Conservation (phyloP, 2,329 filamentous ascomycete genomes). For the Chrysosporium keratinophilum region DNA sequence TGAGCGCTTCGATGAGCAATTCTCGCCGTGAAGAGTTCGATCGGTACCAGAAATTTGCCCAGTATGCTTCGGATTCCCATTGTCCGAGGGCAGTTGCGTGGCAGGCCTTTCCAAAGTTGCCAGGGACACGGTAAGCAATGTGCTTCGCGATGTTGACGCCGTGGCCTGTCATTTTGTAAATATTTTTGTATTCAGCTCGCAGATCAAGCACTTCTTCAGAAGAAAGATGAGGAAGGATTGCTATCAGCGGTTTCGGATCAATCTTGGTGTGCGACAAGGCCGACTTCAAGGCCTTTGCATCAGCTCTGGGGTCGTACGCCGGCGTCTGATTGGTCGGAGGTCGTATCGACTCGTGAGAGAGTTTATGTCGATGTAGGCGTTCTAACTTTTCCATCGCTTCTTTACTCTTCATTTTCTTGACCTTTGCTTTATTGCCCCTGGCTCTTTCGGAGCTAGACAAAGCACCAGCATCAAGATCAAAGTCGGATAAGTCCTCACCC, state of each 20-base stretch:
- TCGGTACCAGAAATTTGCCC: slow-evolving; percentile 98
- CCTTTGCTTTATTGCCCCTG: slow-evolving; percentile 21
- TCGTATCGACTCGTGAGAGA: slow-evolving; percentile 30
- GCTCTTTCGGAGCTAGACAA: slow-evolving; percentile 18
- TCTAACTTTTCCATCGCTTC: slow-evolving; percentile 28
- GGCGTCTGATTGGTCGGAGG: slow-evolving; percentile 47
- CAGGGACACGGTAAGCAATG: slow-evolving; percentile 36
- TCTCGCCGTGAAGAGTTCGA: slow-evolving; percentile 73
- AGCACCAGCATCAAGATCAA: slow-evolving; percentile 36
- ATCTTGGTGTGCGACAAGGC: slow-evolving; percentile 60
- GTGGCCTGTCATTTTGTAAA: slow-evolving; percentile 56
- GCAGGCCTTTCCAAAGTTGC: slow-evolving; percentile 74
- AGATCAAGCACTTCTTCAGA: slow-evolving; percentile 82
- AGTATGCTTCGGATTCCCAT: slow-evolving; percentile 92
- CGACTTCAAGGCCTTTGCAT: slow-evolving; percentile 64
- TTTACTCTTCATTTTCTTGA: slow-evolving; percentile 21
- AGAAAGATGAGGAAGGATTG: slow-evolving; percentile 72
- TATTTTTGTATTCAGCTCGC: slow-evolving; percentile 78
- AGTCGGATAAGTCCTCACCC: slow-evolving; percentile 45
- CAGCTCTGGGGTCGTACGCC: slow-evolving; percentile 76
- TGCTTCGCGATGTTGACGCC: slow-evolving; percentile 44
- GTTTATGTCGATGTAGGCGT: slow-evolving; percentile 38
- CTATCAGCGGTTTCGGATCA: slow-evolving; percentile 62
- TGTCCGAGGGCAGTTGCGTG: slow-evolving; percentile 80
- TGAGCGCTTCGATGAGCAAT: slow-evolving; percentile 82